Conservation (phyloP, 2,329 filamentous ascomycete species). For the Colletotrichum somersetense region DNA sequence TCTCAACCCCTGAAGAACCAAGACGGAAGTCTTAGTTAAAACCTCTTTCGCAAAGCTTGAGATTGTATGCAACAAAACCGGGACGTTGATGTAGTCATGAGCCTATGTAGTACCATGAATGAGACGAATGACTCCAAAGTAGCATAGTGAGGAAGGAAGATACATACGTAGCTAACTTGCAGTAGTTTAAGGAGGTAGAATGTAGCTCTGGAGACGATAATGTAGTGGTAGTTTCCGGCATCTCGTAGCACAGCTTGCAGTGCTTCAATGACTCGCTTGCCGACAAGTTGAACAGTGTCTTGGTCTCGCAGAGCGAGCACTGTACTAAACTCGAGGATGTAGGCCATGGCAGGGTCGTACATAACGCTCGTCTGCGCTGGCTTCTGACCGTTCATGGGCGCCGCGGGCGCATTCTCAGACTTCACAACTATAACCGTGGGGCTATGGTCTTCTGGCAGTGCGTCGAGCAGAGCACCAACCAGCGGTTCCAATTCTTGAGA, state of each 20-base stretch:
- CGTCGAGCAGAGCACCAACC: constrained; percentile 79
- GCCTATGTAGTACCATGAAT: constrained; percentile 65
- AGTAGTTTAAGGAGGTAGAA: constrained; percentile 89
- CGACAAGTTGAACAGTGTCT: constrained; percentile 78
- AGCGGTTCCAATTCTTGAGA: constrained; percentile 52
- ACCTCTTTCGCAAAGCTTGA: constrained; percentile 86
- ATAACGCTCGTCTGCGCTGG: constrained; percentile 64
- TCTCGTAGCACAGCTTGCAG: constrained; percentile 87
- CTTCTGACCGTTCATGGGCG: constrained; percentile 72
- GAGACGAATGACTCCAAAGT: constrained; percentile 45
- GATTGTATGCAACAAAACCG: constrained; percentile 90
- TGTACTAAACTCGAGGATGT: constrained; percentile 91
- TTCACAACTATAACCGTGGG: constrained; percentile 90
- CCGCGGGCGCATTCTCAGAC: constrained; percentile 78
- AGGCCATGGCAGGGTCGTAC: constrained; percentile 90
- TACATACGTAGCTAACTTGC: constrained; percentile 84
- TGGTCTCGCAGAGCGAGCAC: constrained; percentile 82
- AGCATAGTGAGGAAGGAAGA: not conserved
- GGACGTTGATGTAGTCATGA: constrained; percentile 90
- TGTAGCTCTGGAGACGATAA: constrained; percentile 85
- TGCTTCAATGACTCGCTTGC: constrained; percentile 82
- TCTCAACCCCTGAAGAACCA: constrained; percentile 83
- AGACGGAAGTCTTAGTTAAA: constrained; percentile 79
- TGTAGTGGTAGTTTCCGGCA: constrained; percentile 80
- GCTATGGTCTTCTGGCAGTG: constrained; percentile 86